phyloP scores from a whole-genome alignment of 2,329 filamentous ascomycete genomes.

The Colletotrichum karsti region DNA sequence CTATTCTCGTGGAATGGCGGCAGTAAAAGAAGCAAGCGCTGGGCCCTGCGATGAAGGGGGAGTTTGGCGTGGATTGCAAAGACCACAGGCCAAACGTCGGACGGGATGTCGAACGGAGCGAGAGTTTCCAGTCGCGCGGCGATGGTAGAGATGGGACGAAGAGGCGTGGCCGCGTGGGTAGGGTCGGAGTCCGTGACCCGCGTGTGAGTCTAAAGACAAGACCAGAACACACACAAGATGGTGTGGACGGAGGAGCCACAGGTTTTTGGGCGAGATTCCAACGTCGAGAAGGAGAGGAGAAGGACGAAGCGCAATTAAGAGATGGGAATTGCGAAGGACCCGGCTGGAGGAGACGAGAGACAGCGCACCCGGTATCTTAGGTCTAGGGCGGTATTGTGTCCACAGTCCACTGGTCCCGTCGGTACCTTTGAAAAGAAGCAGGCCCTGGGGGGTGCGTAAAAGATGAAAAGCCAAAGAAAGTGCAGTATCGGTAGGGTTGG shows the following conservation, averaged over 20 bases:
- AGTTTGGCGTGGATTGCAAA: not conserved
- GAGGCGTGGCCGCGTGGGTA: conserved; percentile 15
- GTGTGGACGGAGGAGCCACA: not conserved
- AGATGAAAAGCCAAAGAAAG: not conserved
- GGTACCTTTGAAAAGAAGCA: not conserved
- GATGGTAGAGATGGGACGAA: conserved; percentile 19
- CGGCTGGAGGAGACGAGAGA: not conserved
- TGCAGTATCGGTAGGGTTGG: not conserved
- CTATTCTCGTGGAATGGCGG: conserved; percentile 16
- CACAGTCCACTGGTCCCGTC: too few species aligned
- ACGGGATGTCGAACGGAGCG: conserved; percentile 12
- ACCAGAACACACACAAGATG: not conserved
- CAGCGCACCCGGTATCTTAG: not conserved
- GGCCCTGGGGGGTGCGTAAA: not conserved
- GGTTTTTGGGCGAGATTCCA: conserved; percentile 1
- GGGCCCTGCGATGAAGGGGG: not conserved
- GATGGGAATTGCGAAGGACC: not conserved
- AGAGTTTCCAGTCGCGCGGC: conserved; percentile 16
- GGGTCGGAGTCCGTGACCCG: conserved; percentile 15
- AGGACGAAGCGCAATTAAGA: conserved; percentile 18
- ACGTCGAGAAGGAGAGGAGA: not conserved
- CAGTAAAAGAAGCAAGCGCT: not conserved
- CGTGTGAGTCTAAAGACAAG: not conserved
- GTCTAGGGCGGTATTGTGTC: too few species aligned
- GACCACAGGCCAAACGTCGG: conserved; percentile 19